Percentiles rank a stretch among this genome's conserved stretches.
Evolutionary conservation across 495 filamentous ascomycete species (phyloP).

Genomic region (Aspergillus cristatus): DNA sequence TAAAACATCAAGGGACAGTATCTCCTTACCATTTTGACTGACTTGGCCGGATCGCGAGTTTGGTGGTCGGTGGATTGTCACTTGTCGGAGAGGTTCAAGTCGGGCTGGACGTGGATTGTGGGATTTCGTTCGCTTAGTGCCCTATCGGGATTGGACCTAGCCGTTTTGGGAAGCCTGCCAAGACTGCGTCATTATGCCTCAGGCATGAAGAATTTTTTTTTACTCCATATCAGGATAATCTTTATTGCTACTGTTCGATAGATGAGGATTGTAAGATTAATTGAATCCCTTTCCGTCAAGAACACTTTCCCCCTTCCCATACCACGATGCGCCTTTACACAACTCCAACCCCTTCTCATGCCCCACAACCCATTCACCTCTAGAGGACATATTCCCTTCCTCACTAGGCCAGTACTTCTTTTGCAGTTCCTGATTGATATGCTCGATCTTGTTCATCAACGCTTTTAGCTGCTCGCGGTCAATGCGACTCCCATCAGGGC

Average conservation of each 20-base stretch:
- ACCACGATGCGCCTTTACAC: conserved; percentile 67
- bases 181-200: conserved; percentile 16
- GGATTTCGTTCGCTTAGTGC: conserved; percentile 45
- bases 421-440: conserved; percentile 64
- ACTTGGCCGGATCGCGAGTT: conserved; percentile 38
- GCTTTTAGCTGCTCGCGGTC: conserved; percentile 39
- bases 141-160: conserved; percentile 33
- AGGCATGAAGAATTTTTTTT: conserved; percentile 7
- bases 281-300: conserved; percentile 47
- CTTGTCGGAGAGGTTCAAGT: conserved; percentile 38
- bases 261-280: conserved; percentile 2
- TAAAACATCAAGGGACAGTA: conserved; percentile 9
- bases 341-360: conserved; percentile 67
- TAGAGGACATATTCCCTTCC: conserved; percentile 32
- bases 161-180: conserved; percentile 15
- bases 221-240: neutral
- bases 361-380: conserved; percentile 62
- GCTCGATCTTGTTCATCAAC: conserved; percentile 61
- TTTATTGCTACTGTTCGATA: conserved; percentile 3
- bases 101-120: conserved; percentile 31
- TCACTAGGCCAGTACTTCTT: conserved; percentile 54
- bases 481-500: conserved; percentile 10
- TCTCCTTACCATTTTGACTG: conserved; percentile 52
- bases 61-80: conserved; percentile 42
- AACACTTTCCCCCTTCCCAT: conserved; percentile 65